phyloP scores from a whole-genome alignment of 139 green algal genomes.

The Micromonas pusilla region DNA sequence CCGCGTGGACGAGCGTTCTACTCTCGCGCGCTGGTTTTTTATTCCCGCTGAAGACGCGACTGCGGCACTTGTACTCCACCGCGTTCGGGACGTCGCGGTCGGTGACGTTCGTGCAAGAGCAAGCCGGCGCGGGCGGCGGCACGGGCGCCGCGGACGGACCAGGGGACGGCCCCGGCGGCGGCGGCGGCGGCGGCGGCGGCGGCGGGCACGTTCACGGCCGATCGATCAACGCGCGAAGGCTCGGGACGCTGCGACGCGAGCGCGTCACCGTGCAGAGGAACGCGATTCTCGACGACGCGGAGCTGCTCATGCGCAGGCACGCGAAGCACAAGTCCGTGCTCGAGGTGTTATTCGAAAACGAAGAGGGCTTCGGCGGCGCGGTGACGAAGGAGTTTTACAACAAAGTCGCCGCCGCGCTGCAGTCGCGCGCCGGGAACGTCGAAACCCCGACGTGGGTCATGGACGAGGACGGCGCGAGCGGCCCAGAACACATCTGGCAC shows the following conservation, averaged over 20 bases:
- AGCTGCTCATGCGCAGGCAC: constrained; percentile 63
- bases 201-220: no score
- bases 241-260: constrained; percentile 73
- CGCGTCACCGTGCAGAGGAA: constrained; percentile 69
- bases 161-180: background rate
- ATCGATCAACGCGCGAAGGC: no score
- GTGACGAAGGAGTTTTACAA: constrained; percentile 97
- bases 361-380: constrained; percentile 74
- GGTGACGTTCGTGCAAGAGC: constrained; percentile 76
- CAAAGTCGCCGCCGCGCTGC: constrained; percentile 83
- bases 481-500: constrained; percentile 52
- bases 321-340: constrained; percentile 36
- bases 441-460: constrained; percentile 54
- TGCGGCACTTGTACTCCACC: constrained; percentile 72
- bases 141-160: constrained; percentile 7
- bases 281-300: constrained; percentile 73
- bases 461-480: constrained; percentile 22
- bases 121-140: constrained; percentile 56
- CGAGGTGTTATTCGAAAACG: background rate
- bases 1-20: background rate
- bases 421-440: constrained; percentile 62
- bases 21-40: background rate
- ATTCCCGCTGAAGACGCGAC: background rate
- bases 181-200: constrained; percentile 55
- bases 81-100: constrained; percentile 75